Percentiles rank a stretch among this genome's conserved stretches.
Evolutionary conservation across 1,284 basidiomycete genomes (phyloP).

Genomic region (Cystobasidium sp.): DNA sequence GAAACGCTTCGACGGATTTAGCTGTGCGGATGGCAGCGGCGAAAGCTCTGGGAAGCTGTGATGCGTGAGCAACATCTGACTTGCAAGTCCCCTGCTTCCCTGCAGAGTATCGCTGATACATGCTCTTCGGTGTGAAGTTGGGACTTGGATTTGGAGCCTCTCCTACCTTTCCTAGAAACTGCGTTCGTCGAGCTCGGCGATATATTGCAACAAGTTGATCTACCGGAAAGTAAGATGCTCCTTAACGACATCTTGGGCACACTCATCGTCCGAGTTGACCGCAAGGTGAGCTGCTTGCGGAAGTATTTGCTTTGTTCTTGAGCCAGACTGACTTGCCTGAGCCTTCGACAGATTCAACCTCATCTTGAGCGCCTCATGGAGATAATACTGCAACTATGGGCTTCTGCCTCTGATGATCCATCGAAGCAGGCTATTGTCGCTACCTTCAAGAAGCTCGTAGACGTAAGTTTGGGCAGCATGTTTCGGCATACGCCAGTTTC

Average conservation of each 20-base stretch:
- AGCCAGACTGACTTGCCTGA: neutral
- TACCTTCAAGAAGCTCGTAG: conserved; percentile 49
- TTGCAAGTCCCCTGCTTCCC: too few species aligned
- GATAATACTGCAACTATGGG: conserved; percentile 51
- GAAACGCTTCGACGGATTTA: conserved; percentile 48
- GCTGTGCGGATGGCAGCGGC: conserved; percentile 52
- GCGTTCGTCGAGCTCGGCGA: conserved; percentile 47
- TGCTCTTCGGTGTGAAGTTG: too few species aligned
- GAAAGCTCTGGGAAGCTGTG: conserved; percentile 47
- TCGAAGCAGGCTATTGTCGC: conserved; percentile 51
- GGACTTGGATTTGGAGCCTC: conserved; percentile 46
- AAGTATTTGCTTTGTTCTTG: neutral
- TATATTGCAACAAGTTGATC: conserved; percentile 48
- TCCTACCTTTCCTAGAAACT: conserved; percentile 47
- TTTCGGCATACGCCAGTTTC: too few species aligned
- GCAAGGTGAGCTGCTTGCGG: conserved; percentile 34
- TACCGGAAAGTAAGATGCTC: conserved; percentile 48
- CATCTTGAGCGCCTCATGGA: conserved; percentile 46
- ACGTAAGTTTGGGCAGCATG: conserved; percentile 44
- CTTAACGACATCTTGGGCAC: conserved; percentile 49
- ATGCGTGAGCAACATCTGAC: too few species aligned
- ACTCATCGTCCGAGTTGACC: conserved; percentile 49
- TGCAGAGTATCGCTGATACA: too few species aligned
- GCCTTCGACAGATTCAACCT: conserved; percentile 48
- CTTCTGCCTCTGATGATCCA: conserved; percentile 40